phyloP scores from a whole-genome alignment of 768 basidiomycete genomes.

The Lentinula raphanica region DNA sequence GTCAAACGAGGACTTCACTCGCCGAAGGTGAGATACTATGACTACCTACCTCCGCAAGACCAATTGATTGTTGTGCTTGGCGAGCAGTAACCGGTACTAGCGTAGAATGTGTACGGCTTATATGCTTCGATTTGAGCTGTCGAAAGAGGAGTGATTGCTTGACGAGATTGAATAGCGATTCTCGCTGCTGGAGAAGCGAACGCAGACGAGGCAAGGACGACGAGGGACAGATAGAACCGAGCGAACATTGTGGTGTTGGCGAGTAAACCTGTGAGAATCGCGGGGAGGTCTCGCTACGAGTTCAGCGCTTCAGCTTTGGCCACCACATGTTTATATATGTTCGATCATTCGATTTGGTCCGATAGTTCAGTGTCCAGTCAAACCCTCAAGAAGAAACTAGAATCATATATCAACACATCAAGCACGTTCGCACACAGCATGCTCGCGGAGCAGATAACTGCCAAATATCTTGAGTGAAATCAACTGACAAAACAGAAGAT shows the following conservation, averaged over 20 bases:
- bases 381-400: background rate
- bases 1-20: background rate
- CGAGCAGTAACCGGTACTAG: constrained; percentile 34
- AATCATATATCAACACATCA: background rate
- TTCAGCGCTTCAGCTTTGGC: background rate
- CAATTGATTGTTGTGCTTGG: constrained; percentile 29
- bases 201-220: background rate
- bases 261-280: background rate
- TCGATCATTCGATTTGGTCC: background rate
- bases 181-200: background rate
- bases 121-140: constrained; percentile 23
- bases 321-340: background rate
- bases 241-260: background rate
- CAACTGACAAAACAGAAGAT: too few relatives aligned
- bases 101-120: constrained; percentile 30
- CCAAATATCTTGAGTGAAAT: background rate
- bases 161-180: background rate
- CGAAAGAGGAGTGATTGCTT: background rate
- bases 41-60: constrained; percentile 33
- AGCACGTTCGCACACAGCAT: background rate
- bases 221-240: background rate
- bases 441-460: background rate
- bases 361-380: background rate
- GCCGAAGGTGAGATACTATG: background rate
- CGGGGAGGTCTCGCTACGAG: too few relatives aligned